Base-by-base conservation (phyloP, 2,329 filamentous ascomycete species). In the Thelonectria discophora region DNA sequence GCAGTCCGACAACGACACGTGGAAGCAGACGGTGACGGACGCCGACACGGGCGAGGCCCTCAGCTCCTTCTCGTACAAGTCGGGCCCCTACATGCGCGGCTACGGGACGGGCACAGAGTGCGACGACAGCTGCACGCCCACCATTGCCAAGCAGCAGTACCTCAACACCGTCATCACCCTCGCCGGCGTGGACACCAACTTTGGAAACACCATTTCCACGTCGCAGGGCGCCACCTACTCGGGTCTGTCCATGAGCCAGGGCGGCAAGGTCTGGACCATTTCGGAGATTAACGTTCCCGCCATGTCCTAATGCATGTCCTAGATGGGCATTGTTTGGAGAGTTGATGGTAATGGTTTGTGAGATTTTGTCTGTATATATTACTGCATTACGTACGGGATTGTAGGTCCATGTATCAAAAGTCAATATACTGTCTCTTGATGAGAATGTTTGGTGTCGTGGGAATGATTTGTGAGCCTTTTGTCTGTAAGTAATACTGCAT, bases 91-190 rank as follows among this genome's bases (percentile, higher is more conserved):
- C 55, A 67, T 67, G 65, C 39, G 58, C 10, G 65, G 65, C 11
- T 67, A 67, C 39, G 65, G 65, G 37, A 67, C 65, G 2, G 65
- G 65, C 32, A 67, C 65, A n/a, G 65, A 67, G 64, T 67, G 65
- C 58, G 55, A 67, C 55, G 24, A 58, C 42, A 30, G 47, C 53
- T 67, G 65, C 58, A 64, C 61, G 15, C 43, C 43, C 4, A 67
- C 64, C 27, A 46, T 62, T 39, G 50, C 65, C 12, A 53, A 63
- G 61, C 65, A 67, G 64, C 55, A 50, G 13, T 67, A 66, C 37
- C 55, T 64, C 55, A 58, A 67, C 56, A 67, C 64, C 15, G 61
- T 54, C 46, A 67, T 67, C 17, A 67, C 65, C 2, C 64, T 67
- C 9, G 52, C 64, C 2, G 60, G 63, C 4, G 40, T 49, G 10